A percentile compares a stretch with the other conserved stretches of the same genome.
These are phyloP conservation scores for Kodamaea leandrae DNA, from an alignment of 805 yeast genomes.

Conservation along the genomic window DNA sequence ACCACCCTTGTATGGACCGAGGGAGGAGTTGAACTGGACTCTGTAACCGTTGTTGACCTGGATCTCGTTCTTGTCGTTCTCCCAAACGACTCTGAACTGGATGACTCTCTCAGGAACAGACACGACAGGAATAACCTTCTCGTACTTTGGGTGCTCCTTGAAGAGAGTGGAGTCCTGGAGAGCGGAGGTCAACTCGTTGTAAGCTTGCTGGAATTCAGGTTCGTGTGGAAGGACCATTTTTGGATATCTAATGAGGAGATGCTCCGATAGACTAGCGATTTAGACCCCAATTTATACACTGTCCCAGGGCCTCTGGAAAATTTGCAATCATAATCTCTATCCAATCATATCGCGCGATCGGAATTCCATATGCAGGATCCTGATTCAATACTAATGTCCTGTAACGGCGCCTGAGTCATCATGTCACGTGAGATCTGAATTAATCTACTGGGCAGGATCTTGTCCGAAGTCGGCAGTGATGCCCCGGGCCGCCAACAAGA, in stretches of 20 bases:
- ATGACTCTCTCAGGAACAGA: constrained; percentile 94
- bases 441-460: no score
- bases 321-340: constrained; percentile 7
- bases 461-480: background rate
- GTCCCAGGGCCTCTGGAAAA: background rate
- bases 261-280: background rate
- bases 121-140: constrained; percentile 82
- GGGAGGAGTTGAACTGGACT: constrained; percentile 96
- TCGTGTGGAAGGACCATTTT: constrained; percentile 83
- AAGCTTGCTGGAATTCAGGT: constrained; percentile 99
- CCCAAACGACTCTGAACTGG: constrained; percentile 98
- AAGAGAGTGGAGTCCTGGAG: constrained; percentile 89
- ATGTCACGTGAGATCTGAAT: constrained; percentile 3
- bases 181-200: constrained; percentile 86
- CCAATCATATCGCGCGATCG: constrained; percentile 3
- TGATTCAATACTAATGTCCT: constrained; percentile 2
- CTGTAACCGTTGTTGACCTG: constrained; percentile 97
- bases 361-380: constrained; percentile 2
- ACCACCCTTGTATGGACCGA: constrained; percentile 99
- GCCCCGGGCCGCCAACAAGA: constrained; percentile 1
- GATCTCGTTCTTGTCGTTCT: constrained; percentile 86
- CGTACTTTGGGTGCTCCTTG: constrained; percentile 83
- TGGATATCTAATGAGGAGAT: constrained; percentile 15
- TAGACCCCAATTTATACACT: constrained; percentile 4
- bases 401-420: constrained; percentile 4